A percentile compares a stretch with the other conserved stretches of the same genome.
phyloP scores from a whole-genome alignment of 257 asterid species.

The Petrea volubilis region DNA sequence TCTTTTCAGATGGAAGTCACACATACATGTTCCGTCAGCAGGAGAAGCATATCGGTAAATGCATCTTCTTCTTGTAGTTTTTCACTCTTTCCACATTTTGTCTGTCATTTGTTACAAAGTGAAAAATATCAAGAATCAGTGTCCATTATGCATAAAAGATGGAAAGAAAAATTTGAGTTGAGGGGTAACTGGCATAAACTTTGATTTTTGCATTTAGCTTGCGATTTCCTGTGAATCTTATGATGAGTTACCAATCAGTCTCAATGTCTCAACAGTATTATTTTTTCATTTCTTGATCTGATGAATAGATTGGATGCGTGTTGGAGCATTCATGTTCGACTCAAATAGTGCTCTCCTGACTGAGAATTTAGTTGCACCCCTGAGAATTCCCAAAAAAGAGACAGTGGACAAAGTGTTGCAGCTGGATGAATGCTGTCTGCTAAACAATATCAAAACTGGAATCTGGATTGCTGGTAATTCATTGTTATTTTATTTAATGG shows the following conservation, averaged over 20 bases:
- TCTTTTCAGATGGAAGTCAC: constrained; percentile 90
- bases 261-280: constrained; percentile 5
- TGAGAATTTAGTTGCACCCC: constrained; percentile 50
- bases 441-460: constrained; percentile 70
- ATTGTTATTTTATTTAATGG: constrained; percentile 1
- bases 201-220: background rate
- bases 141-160: background rate
- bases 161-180: background rate
- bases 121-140: background rate
- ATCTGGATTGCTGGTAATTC: constrained; percentile 96
- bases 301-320: constrained; percentile 84
- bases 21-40: constrained; percentile 72
- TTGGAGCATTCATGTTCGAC: constrained; percentile 80
- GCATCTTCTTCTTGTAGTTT: constrained; percentile 10
- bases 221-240: background rate
- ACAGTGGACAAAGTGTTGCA: constrained; percentile 45
- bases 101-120: background rate
- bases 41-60: constrained; percentile 91
- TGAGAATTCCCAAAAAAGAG: constrained; percentile 42
- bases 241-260: background rate
- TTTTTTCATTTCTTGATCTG: constrained; percentile 18
- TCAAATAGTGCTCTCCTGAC: constrained; percentile 71
- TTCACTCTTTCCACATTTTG: constrained; percentile 6
- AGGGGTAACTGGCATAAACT: background rate
- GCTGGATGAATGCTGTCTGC: constrained; percentile 52